Conservation (phyloP, 2,329 filamentous ascomycete species). For the Bipolaris sorokiniana region DNA sequence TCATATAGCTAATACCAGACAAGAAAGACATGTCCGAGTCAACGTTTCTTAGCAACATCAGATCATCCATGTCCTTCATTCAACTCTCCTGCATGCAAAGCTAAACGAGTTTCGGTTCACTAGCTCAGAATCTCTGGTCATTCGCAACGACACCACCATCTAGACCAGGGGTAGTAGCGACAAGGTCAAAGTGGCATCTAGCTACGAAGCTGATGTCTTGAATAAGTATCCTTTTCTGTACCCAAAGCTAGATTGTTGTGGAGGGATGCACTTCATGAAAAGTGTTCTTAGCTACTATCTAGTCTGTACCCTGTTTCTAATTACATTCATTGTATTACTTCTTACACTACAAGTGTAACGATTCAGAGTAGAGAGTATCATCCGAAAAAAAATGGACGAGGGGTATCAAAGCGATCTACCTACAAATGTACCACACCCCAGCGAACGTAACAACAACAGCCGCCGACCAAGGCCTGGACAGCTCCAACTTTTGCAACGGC, state of each 20-base stretch:
- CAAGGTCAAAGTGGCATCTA: neutral
- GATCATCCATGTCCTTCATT: too few relatives aligned
- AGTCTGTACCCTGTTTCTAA: too few relatives aligned
- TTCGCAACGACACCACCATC: conserved; percentile 15
- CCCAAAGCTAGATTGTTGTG: too few relatives aligned
- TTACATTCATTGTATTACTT: conserved; percentile 1
- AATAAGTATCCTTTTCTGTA: too few relatives aligned
- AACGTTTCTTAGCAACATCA: too few relatives aligned
- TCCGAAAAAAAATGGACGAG: conserved; percentile 7
- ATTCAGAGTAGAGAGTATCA: neutral
- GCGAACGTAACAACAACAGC: neutral
- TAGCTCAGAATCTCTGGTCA: conserved; percentile 15
- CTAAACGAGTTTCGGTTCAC: neutral
- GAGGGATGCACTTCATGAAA: too few relatives aligned
- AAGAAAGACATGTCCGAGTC: too few relatives aligned
- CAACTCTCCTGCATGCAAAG: too few relatives aligned
- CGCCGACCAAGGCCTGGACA: neutral
- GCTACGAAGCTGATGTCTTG: too few relatives aligned
- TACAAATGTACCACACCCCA: conserved; percentile 3
- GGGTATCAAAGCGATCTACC: conserved; percentile 24
- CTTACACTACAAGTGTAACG: neutral
- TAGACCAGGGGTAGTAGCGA: conserved; percentile 11
- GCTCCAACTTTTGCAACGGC: neutral
- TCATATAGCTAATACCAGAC: too few relatives aligned
- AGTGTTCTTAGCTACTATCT: too few relatives aligned